phyloP scores from a whole-genome alignment of 441 rosid genomes.

The Iberis amara region DNA sequence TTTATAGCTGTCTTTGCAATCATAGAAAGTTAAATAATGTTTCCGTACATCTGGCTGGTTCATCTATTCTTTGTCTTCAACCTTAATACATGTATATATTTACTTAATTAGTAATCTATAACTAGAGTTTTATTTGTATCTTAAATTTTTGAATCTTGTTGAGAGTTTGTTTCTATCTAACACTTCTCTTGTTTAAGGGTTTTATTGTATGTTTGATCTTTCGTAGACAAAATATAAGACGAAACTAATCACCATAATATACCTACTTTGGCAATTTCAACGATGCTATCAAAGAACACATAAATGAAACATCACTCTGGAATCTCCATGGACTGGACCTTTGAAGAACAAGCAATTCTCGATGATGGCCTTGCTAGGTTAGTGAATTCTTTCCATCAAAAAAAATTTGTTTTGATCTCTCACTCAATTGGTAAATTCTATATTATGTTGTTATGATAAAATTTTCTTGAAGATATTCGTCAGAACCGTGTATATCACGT shows the following conservation, averaged over 20 bases:
- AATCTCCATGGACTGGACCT: background rate
- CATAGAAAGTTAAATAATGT: constrained; percentile 9
- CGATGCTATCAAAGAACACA: background rate
- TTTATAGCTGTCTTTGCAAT: constrained; percentile 22
- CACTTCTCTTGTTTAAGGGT: background rate
- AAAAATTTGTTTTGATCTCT: background rate
- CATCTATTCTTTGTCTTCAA: no score
- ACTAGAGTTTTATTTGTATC: constrained; percentile 3
- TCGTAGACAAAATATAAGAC: constrained; percentile 1
- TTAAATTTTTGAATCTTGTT: background rate
- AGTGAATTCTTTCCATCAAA: background rate
- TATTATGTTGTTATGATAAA: background rate
- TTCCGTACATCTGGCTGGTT: no score
- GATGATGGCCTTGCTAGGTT: constrained; percentile 14
- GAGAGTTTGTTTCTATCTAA: background rate
- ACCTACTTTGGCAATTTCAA: background rate
- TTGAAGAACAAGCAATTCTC: constrained; percentile 10
- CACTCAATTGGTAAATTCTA: background rate
- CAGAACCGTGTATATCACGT: constrained; percentile 34
- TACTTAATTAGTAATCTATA: no score
- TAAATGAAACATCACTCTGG: background rate
- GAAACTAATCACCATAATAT: constrained; percentile 2
- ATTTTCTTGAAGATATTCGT: constrained; percentile 40
- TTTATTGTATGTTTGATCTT: constrained; percentile 15
- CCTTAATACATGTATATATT: no score